Base-by-base conservation (phyloP, 805 yeast species). In the Brettanomyces nanus region DNA sequence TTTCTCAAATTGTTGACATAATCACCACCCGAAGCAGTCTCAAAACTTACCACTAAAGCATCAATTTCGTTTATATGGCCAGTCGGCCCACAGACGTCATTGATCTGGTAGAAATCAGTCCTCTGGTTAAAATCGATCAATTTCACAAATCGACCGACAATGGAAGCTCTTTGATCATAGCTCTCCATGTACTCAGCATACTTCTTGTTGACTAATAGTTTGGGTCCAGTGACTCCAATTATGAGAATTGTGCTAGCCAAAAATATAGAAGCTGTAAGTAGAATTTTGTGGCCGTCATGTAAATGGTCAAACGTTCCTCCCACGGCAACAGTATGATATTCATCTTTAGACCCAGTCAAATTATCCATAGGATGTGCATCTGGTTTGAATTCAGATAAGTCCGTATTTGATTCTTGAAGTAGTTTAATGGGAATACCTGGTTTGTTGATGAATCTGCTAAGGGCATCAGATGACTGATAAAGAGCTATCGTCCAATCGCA, bases 231-330 rank as follows among this genome's bases (percentile, higher is more conserved):
- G 3, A 92, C 65, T 0, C 98, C 99, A 5, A 92, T 67, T 35
- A 90, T 81, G 11, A 92, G 62, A 18, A 58, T 61, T 2, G 56
- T 47, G 3, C 59, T 49, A 0, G 94, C 67, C 6, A 85, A 45
- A 51, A 77, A 86, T 0, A 77, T 75, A 0, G 95, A 69, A 42
- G 84, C 66, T 0, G 92, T 78, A 7, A 92, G 65, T 20, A 92
- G 64, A 21, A 92, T 80, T 56, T 84, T 85, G 60, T 92, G 99
- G 0, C 97, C 99, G 53, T 83, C 95, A 50, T 92, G 99, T 27
- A 92, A 54, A 60, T 92, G 97, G 54, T 92, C 99, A 62, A 92
- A 92, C 0, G 98, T 92, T 0, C 99, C 99, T 1, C 98, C 98
- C 2, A 90, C 78, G 0, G 95, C 90, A 11, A 48, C 51, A 2